Evolutionary conservation across 1,284 basidiomycete species (phyloP).

Genomic region (Entoloma clypeatum): DNA sequence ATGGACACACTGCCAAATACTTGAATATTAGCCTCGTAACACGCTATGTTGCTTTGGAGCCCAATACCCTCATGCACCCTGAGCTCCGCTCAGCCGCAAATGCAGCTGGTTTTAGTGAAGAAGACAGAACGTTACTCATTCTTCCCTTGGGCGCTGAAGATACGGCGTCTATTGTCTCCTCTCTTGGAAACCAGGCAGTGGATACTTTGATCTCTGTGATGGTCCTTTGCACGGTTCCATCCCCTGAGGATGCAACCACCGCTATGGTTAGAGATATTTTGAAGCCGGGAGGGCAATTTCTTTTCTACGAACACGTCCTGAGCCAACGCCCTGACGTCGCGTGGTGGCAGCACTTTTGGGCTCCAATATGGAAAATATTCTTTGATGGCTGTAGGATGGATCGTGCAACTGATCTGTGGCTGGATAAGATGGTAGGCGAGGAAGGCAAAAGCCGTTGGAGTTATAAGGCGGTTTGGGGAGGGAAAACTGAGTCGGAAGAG

Average conservation of each 20-base stretch:
- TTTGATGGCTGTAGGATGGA: constrained; percentile 63
- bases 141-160: constrained; percentile 60
- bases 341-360: constrained; percentile 68
- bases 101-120: constrained; percentile 50
- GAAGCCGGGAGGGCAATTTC: constrained; percentile 52
- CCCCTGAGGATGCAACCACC: constrained; percentile 41
- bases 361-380: constrained; percentile 54
- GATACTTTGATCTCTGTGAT: constrained; percentile 60
- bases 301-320: constrained; percentile 65
- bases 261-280: constrained; percentile 46
- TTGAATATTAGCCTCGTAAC: constrained; percentile 52
- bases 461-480: constrained; percentile 41
- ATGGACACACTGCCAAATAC: constrained; percentile 59
- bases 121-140: constrained; percentile 37
- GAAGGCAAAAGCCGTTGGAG: constrained; percentile 34
- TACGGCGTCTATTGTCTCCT: constrained; percentile 38
- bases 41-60: constrained; percentile 66
- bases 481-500: constrained; percentile 45
- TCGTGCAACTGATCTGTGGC: constrained; percentile 51
- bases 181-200: constrained; percentile 40
- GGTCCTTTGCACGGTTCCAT: constrained; percentile 57
- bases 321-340: constrained; percentile 47
- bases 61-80: constrained; percentile 60
- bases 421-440: constrained; percentile 35
- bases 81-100: constrained; percentile 46